Evolutionary conservation across 768 basidiomycete genomes (phyloP), one percentile per base, ranked within the genome.

Genomic region (Agrocybe praecox): DNA sequence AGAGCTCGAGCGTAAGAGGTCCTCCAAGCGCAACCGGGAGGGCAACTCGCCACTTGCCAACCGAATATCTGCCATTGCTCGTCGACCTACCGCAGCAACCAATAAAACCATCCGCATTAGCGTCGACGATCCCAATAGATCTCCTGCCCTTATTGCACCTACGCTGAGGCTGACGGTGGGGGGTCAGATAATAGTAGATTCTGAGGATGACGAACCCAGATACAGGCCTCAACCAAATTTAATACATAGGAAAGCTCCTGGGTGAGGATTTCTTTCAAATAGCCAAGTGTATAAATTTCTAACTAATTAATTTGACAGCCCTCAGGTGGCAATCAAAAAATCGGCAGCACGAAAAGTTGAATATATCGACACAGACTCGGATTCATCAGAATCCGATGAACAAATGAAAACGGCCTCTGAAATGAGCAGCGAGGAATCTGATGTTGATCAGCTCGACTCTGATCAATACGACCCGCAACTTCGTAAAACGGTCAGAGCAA

Each of bases 381-480:
- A 19, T 17, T 19, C 18, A 48, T 33, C 53, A 45, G 44, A n/a
- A 29, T 15, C 24, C 11, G 46, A 46, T 19, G 34, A 40, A 21
- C 15, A 44, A 23, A 32, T 46, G 48, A 26, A 46, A 32, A 33
- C 17, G n/a, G 46, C 46, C 15, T 46, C 49, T 6, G 29, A 23
- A 32, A 18, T 2, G 22, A 17, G 32, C 17, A 44, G 26, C 10
- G 33, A 40, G 19, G 43, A 34, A 5, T n/a, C n/a, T n/a, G 52
- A 60, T n/a, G 49, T 57, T 21, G 62, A 63, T 23, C 49, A 60
- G 33, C 56, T 61, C 9, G 56, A 61, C 18, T 36, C 57, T 1
- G 59, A 57, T 32, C 55, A 61, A 12, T 60, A 55, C 34, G 47
- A 45, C 19, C 33, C 40, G 2, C 49, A 50, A 7, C 43, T n/a